Evolutionary conservation across 192 early-diverging fungal species (phyloP).

Genomic region (Rhizoclosmatium globosum): DNA sequence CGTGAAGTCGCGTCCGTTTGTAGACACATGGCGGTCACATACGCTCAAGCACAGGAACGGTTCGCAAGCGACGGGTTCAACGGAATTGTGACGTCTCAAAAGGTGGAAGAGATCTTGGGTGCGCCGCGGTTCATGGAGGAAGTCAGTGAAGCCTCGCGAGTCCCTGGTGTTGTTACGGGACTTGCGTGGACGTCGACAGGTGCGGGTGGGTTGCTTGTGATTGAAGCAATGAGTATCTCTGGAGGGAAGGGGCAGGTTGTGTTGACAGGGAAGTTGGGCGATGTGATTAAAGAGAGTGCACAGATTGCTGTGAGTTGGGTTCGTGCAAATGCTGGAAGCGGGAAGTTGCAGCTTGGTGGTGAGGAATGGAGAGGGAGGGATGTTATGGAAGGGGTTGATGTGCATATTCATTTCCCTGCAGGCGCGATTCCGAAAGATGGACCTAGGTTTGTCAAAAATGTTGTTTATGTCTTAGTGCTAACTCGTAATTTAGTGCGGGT

Average conservation of each 20-base stretch:
- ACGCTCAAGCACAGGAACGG: conserved; percentile 65
- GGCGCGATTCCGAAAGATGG: conserved; percentile 88
- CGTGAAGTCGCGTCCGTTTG: conserved; percentile 75
- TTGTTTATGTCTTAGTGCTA: neutral
- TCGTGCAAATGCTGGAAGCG: conserved; percentile 64
- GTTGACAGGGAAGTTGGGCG: conserved; percentile 71
- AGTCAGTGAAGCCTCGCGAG: conserved; percentile 66
- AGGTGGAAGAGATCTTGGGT: conserved; percentile 73
- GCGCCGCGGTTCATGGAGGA: conserved; percentile 71
- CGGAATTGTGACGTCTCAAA: conserved; percentile 50
- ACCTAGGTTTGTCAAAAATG: conserved; percentile 46
- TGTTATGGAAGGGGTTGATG: conserved; percentile 60
- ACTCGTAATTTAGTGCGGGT: conserved; percentile 52
- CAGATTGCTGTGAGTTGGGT: conserved; percentile 83
- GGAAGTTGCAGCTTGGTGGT: conserved; percentile 46
- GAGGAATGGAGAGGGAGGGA: neutral
- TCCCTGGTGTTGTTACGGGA: conserved; percentile 84
- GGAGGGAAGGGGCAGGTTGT: conserved; percentile 63
- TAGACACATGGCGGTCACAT: conserved; percentile 73
- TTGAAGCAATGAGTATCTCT: conserved; percentile 77
- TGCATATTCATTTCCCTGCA: conserved; percentile 91
- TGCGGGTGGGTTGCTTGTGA: conserved; percentile 77
- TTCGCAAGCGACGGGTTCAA: conserved; percentile 49
- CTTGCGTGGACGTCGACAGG: conserved; percentile 82
- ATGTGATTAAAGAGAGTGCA: conserved; percentile 88